Percentiles rank a stretch among this genome's conserved stretches.
These are phyloP conservation scores for Globisporangium viniferum DNA, from an alignment of 352 stramenopile species.

Conservation along the genomic window DNA sequence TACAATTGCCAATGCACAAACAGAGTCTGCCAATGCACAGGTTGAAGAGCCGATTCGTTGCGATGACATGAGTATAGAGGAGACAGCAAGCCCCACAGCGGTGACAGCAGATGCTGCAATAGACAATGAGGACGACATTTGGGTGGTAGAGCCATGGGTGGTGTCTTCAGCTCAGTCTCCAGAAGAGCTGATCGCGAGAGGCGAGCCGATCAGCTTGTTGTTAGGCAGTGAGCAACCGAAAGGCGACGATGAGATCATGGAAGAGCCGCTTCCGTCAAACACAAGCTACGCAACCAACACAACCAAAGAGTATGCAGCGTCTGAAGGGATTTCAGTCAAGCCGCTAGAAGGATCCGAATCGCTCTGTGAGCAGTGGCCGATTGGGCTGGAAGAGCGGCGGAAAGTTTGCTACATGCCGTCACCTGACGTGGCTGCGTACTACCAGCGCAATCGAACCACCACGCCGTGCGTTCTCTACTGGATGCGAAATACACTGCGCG, in stretches of 20 bases:
- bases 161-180: conserved; percentile 18
- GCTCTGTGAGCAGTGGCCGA: conserved; percentile 47
- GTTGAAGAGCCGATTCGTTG: background rate
- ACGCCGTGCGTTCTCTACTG: conserved; percentile 57
- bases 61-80: background rate
- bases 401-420: conserved; percentile 34
- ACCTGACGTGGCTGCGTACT: conserved; percentile 5
- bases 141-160: conserved; percentile 18
- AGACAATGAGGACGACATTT: background rate
- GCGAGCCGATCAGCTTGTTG: conserved; percentile 24
- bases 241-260: background rate
- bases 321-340: background rate
- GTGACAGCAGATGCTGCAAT: background rate
- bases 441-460: conserved; percentile 4
- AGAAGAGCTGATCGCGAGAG: conserved; percentile 22
- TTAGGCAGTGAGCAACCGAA: conserved; percentile 12
- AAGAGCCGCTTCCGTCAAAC: background rate
- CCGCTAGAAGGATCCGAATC: conserved; percentile 10
- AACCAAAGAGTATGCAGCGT: conserved; percentile 13
- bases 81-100: background rate
- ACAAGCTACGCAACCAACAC: background rate
- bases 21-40: background rate
- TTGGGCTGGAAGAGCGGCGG: conserved; percentile 40
- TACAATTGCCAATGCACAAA: background rate
- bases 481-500: conserved; percentile 57